Base-by-base conservation (phyloP, 352 stramenopile genomes). In the Vaucheria bursata region DNA sequence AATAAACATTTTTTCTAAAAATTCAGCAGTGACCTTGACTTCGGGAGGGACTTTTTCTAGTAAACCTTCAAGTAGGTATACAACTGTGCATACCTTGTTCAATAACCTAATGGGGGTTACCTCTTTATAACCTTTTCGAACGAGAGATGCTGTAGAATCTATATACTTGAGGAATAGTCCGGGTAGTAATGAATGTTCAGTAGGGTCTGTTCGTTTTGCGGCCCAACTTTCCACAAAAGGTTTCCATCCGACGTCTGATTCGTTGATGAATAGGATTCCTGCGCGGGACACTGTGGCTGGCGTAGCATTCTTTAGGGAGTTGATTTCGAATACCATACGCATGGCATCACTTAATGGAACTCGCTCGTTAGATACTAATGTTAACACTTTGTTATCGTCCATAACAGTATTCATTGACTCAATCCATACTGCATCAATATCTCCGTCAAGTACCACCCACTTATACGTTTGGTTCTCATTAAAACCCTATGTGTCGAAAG, bases 351-450 rank as follows among this genome's bases (percentile, higher is more conserved):
- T 97, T 18, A 98, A 83, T 0, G 94, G 94, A 29, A 98, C 96
- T 32, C 94, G 92, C 84, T 98, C 94, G 84, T 98, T 98, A 0
- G 91, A 97, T 7, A 98, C 94, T 1, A 98, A 87, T 8, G 94
- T 98, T 1, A 98, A 88, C 50, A 97, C 93, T 80, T 96, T 96
- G 86, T 97, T 97, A 81, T 97, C 93, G 74, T 97, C 94, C 93
- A 98, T 97, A 71, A 97, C 94, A 32, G 91, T 96, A 87, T 98
- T 98, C 92, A 98, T 97, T 75, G 95, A 97, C 85, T 98, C 94
- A 72, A 97, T 93, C 94, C 94, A 98, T 6, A 97, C 89, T 0
- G 94, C 91, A 79, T 98, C 93, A 0, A 98, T 93, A 70, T 97
- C 93, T 35, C 94, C 94, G 78, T 98, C 93, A 78, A 95, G 96